phyloP scores from a whole-genome alignment of 2,329 filamentous ascomycete species.

The Diaporthe helianthi region DNA sequence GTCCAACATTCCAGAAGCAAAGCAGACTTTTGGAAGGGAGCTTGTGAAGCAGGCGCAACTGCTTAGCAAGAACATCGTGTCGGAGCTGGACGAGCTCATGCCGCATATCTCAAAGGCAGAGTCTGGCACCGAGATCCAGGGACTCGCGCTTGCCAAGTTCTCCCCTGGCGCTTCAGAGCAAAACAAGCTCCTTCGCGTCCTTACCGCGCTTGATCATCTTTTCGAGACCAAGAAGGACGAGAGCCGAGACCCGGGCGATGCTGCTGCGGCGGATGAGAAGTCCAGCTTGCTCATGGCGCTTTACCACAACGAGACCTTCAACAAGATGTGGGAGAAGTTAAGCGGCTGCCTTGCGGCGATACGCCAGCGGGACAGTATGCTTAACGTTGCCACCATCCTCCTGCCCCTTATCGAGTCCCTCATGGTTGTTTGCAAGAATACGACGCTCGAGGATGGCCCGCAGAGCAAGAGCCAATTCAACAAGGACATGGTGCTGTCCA shows the following conservation, averaged over 20 bases:
- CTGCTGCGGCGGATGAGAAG: constrained; percentile 59
- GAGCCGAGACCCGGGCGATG: constrained; percentile 37
- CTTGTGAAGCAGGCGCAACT: constrained; percentile 85
- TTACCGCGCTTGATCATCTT: constrained; percentile 94
- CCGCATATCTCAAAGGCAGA: constrained; percentile 86
- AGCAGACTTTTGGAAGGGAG: constrained; percentile 90
- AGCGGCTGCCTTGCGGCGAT: constrained; percentile 89
- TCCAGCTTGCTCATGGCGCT: constrained; percentile 86
- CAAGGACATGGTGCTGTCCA: constrained; percentile 77
- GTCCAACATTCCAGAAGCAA: constrained; percentile 88
- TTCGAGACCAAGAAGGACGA: constrained; percentile 78
- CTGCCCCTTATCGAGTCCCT: constrained; percentile 93
- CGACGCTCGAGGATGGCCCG: constrained; percentile 74
- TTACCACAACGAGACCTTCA: constrained; percentile 91
- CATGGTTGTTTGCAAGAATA: constrained; percentile 99
- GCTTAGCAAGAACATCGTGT: constrained; percentile 83
- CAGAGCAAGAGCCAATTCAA: constrained; percentile 51
- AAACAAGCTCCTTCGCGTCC: constrained; percentile 88
- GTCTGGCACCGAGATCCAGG: constrained; percentile 93
- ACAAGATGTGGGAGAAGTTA: constrained; percentile 88
- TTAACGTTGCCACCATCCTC: constrained; percentile 95
- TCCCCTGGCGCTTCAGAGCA: constrained; percentile 96
- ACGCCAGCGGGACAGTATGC: constrained; percentile 89
- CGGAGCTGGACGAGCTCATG: constrained; percentile 83
- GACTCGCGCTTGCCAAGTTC: constrained; percentile 91